Evolutionary conservation across 2,329 filamentous ascomycete species (phyloP).

Genomic region (Cercospora janseana): DNA sequence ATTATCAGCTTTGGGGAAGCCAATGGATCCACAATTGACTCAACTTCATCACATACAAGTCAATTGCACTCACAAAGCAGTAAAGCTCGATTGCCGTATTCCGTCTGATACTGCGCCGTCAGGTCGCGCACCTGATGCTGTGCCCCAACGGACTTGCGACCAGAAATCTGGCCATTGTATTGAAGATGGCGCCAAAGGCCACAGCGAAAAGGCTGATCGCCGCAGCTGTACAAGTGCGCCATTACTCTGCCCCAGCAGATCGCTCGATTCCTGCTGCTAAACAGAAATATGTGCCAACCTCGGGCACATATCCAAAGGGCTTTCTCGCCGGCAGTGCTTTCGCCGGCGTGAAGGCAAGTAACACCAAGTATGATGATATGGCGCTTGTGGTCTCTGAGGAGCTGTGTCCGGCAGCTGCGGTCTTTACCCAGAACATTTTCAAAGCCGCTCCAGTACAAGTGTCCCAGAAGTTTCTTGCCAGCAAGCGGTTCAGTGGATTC

Average conservation of each 20-base stretch:
- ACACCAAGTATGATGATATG: conserved; percentile 87
- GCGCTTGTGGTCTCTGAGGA: conserved; percentile 82
- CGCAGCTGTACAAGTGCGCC: conserved; percentile 43
- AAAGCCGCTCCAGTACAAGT: conserved; percentile 93
- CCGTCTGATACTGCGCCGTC: too few relatives aligned
- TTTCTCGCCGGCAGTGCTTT: conserved; percentile 84
- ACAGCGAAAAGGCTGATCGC: conserved; percentile 30
- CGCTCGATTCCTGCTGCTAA: conserved; percentile 71
- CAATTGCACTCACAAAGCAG: background rate
- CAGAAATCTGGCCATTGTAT: background rate
- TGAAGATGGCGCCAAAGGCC: conserved; percentile 26
- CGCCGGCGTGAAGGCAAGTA: conserved; percentile 89
- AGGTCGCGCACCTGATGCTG: too few relatives aligned
- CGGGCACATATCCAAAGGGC: conserved; percentile 83
- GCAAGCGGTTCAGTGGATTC: conserved; percentile 66
- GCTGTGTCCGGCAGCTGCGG: conserved; percentile 82
- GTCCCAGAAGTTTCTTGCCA: conserved; percentile 61
- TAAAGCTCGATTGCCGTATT: too few relatives aligned
- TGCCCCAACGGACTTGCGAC: too few relatives aligned
- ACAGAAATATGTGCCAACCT: conserved; percentile 82
- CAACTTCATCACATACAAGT: background rate
- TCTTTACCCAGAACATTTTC: conserved; percentile 98
- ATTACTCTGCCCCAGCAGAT: conserved; percentile 60
- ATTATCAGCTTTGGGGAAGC: conserved; percentile 3
- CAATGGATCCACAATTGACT: conserved; percentile 10